Conservation (phyloP, 2,329 filamentous ascomycete species). For the Penicillium sp. region DNA sequence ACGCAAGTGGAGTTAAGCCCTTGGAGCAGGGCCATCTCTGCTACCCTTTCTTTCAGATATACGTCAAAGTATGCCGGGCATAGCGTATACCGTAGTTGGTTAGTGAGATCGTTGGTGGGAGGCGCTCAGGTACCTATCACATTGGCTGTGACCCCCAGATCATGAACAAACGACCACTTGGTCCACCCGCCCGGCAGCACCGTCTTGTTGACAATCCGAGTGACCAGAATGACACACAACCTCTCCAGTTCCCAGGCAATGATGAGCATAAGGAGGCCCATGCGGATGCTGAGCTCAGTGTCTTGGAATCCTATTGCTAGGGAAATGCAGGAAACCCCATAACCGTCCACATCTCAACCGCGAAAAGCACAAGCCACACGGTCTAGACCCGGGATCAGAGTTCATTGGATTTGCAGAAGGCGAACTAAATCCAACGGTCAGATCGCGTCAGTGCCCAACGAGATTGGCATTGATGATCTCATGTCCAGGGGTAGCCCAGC, state of each 20-base stretch:
- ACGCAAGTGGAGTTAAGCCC: constrained; percentile 59
- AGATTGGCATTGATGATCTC: neutral
- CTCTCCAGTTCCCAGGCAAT: constrained; percentile 59
- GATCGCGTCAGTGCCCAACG: neutral
- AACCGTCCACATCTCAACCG: constrained; percentile 55
- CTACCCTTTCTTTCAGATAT: constrained; percentile 52
- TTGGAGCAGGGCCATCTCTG: constrained; percentile 60
- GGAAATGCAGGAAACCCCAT: constrained; percentile 58
- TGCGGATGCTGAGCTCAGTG: constrained; percentile 65
- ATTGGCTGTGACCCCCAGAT: constrained; percentile 38
- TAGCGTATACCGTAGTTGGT: constrained; percentile 52
- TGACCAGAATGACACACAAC: constrained; percentile 61
- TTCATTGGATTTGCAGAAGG: constrained; percentile 27
- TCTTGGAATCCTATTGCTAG: constrained; percentile 62
- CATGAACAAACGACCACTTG: constrained; percentile 42
- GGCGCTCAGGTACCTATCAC: constrained; percentile 31
- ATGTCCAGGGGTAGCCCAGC: constrained; percentile 21
- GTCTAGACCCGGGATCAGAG: constrained; percentile 42
- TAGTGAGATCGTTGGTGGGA: neutral
- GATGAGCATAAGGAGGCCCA: constrained; percentile 66
- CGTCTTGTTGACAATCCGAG: constrained; percentile 56
- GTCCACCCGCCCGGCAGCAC: constrained; percentile 43
- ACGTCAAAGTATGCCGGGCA: constrained; percentile 66
- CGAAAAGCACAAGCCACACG: constrained; percentile 59
- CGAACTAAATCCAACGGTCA: constrained; percentile 35